Evolutionary conservation across 371 early-diverging fungal species (phyloP), one percentile per base, ranked within the genome.

Genomic region (Haplosporangium sp.): DNA sequence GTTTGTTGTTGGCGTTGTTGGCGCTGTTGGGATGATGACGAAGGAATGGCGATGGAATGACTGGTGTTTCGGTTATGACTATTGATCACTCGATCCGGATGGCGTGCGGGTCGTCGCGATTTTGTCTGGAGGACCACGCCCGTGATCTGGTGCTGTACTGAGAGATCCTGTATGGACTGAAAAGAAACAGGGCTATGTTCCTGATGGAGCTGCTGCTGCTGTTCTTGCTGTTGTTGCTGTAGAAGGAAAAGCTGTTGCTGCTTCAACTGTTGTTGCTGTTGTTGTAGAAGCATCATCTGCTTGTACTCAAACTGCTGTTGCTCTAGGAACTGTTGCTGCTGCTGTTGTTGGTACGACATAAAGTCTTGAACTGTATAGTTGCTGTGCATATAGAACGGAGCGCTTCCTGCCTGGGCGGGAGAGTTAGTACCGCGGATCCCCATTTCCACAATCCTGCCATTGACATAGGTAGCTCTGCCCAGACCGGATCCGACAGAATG

Each of bases 301-400:
- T 68, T 61, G 42, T 68, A 68, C 48, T 68, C 68, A 10, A 40
- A 29, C 23, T 68, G 68, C 20, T 68, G 68, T 6, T 68, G 68
- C 29, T 68, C 68, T 3, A 68, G 61, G 41, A 68, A 68, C 40
- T 55, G 62, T 23, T 68, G 68, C 36, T 68, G 68, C 36, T 76
- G 80, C 23, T 79, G 80, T 11, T 79, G 80, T 43, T 79, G 80
- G n/a, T 72, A 69, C 12, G 80, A 79, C 45, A 79, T 68, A 45
- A 79, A 79, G 13, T 73, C 73, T 13, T 72, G 73, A 20, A 79
- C 73, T 1, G 80, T 73, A 7, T 57, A 79, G 41, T 73, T 72
- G 55, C 23, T 58, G 43, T 72, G 73, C 40, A 54, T 8, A 36
- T 68, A 79, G 3, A 72, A 8, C 16, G 64, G 48, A 4, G 46